These are phyloP conservation scores for Candida mesenterica DNA, from an alignment of 1,139 yeast species.

Conservation along the genomic window DNA sequence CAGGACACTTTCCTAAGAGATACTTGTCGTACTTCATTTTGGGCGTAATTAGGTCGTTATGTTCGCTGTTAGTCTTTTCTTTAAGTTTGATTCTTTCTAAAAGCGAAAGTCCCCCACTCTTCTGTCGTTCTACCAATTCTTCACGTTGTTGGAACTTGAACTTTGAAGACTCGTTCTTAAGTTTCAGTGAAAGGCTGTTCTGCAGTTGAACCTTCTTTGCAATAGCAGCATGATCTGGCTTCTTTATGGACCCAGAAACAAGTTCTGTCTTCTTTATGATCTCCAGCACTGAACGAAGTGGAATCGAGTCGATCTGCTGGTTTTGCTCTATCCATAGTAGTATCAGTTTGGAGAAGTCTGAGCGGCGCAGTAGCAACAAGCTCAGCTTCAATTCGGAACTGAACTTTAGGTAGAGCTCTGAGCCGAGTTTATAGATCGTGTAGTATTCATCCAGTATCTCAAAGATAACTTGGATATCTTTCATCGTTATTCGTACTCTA, in stretches of 20 bases:
- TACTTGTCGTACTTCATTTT: conserved; percentile 36
- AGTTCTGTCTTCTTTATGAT: conserved; percentile 5
- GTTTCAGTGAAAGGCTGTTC: neutral
- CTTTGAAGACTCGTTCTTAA: conserved; percentile 32
- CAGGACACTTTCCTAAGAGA: conserved; percentile 41
- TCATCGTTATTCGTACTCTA: conserved; percentile 15
- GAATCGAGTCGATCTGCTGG: conserved; percentile 3
- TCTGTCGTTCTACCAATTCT: conserved; percentile 20
- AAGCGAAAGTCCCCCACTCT: conserved; percentile 34
- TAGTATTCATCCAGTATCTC: conserved; percentile 18
- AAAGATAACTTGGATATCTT: conserved; percentile 19
- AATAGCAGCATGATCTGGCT: conserved; percentile 1
- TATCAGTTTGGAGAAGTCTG: conserved; percentile 6
- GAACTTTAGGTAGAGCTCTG: conserved; percentile 12
- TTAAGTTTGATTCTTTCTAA: conserved; percentile 33
- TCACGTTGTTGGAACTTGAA: conserved; percentile 29
- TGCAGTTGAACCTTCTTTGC: too few relatives aligned
- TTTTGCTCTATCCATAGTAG: conserved; percentile 13
- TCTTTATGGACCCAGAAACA: too few relatives aligned
- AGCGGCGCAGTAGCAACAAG: neutral
- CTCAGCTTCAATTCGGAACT: conserved; percentile 5
- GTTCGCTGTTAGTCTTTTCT: conserved; percentile 13
- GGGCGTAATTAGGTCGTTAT: conserved; percentile 19
- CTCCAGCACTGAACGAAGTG: conserved; percentile 4
- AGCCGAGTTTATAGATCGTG: conserved; percentile 13